Evolutionary conservation across 2,329 filamentous ascomycete species (phyloP), one percentile per base, ranked within the genome.

Genomic region (Onygenales sp.): DNA sequence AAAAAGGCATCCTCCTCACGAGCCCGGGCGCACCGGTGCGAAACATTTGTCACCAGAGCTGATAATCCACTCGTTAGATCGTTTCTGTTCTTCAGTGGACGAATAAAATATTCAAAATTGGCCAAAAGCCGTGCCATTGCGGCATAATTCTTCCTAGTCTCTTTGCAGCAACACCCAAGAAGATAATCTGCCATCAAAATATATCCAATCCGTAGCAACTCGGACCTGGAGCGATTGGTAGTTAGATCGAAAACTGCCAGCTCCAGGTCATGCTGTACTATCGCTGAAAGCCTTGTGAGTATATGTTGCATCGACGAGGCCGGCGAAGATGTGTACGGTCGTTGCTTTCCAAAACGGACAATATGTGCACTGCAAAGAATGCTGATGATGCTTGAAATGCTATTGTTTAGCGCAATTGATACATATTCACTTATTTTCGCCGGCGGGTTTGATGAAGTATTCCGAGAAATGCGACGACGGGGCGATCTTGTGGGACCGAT

Each of bases 61-160:
- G 69, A 66, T 32, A 72, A 51, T 47, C 67, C 67, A 46, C 64
- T 66, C 38, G 71, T 51, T 35, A 68, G 55, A 21, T 67, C 63
- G 11, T 66, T 58, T 41, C 65, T 65, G 44, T 61, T 55, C 8
- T 60, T 61, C 51, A 70, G 58, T 17, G 54, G 54, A 17, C 60
- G 52, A 27, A 65, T 67, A 51, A 66, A 67, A 33, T 59, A 53
- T 39, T 70, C 67, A 35, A 70, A 54, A 38, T 57, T 59, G 21
- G 58, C 59, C 41, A 58, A 43, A 52, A 58, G 42, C 8, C 36
- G n/a, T 9, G 43, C 36, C 10, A 31, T 42, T 14, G 5, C 4
- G 14, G 49, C 1, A 7, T 7, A 7, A 14, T 14, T 42, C 10
- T 6, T 13, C 32, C 8, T 27, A 11, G 13, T 7, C 8, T 10